Conservation (phyloP, 768 basidiomycete species). For the Leucocoprinus leucothites region DNA sequence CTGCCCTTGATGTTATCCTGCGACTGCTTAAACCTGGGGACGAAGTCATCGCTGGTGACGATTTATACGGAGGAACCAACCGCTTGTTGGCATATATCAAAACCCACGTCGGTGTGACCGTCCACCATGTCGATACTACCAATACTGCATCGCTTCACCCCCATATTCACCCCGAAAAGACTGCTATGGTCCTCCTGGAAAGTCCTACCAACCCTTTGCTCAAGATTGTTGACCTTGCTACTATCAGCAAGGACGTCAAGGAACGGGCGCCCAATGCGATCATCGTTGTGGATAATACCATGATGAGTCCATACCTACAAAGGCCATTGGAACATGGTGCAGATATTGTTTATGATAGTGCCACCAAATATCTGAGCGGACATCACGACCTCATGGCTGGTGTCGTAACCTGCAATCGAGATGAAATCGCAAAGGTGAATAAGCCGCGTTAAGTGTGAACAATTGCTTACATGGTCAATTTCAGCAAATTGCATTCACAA, state of each 20-base stretch:
- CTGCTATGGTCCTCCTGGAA: conserved; percentile 94
- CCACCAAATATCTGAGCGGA: conserved; percentile 95
- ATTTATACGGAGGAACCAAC: conserved; percentile 97
- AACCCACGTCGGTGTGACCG: conserved; percentile 82
- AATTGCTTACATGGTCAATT: neutral
- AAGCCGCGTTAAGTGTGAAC: too few relatives aligned
- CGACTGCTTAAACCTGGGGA: conserved; percentile 94
- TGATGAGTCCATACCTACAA: conserved; percentile 99
- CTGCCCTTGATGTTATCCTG: conserved; percentile 92
- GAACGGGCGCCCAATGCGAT: conserved; percentile 76
- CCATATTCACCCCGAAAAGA: conserved; percentile 67
- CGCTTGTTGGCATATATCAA: conserved; percentile 88
- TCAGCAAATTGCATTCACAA: conserved; percentile 84
- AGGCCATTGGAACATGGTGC: conserved; percentile 93
- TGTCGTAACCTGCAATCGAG: conserved; percentile 86
- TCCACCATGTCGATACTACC: conserved; percentile 94
- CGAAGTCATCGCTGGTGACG: conserved; percentile 94
- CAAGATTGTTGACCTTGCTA: conserved; percentile 88
- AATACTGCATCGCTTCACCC: conserved; percentile 59
- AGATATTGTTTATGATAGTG: conserved; percentile 97
- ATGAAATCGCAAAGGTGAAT: conserved; percentile 62
- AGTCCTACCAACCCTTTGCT: conserved; percentile 96
- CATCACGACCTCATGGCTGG: conserved; percentile 99
- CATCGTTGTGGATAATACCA: conserved; percentile 94
- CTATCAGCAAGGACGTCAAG: conserved; percentile 82